These are phyloP conservation scores for Euphorbia celastroides DNA, from an alignment of 441 rosid genomes.

Conservation along the genomic window DNA sequence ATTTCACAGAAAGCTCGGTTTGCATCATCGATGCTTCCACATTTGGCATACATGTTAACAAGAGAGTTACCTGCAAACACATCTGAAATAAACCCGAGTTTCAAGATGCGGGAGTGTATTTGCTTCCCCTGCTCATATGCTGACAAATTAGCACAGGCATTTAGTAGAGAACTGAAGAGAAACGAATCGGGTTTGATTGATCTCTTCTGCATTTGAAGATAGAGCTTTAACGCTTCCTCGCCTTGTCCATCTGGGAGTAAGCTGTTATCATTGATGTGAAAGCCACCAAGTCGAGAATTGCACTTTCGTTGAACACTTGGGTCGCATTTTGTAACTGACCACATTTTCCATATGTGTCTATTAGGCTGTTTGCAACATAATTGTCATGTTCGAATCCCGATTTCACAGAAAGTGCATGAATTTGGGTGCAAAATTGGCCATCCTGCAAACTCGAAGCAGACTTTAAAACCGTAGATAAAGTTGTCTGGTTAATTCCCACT, in stretches of 20 bases:
- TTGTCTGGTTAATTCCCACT: conserved; percentile 54
- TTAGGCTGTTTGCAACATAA: conserved; percentile 53
- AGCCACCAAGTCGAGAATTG: conserved; percentile 40
- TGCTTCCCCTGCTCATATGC: conserved; percentile 78
- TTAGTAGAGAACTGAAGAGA: conserved; percentile 58
- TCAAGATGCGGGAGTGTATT: conserved; percentile 54
- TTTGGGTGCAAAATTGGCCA: conserved; percentile 33
- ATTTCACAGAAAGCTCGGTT: conserved; percentile 40
- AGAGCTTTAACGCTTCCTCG: conserved; percentile 62
- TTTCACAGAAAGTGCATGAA: conserved; percentile 46
- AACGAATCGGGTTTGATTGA: conserved; percentile 54
- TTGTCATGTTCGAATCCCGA: conserved; percentile 39
- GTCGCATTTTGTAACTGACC: conserved; percentile 39
- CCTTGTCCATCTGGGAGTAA: conserved; percentile 55
- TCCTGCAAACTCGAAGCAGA: conserved; percentile 43
- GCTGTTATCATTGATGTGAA: conserved; percentile 57
- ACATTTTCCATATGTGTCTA: conserved; percentile 61
- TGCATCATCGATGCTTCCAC: conserved; percentile 70
- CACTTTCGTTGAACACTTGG: conserved; percentile 35
- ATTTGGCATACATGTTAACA: conserved; percentile 66
- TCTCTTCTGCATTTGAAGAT: conserved; percentile 39
- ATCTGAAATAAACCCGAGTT: conserved; percentile 55
- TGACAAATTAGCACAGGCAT: conserved; percentile 61
- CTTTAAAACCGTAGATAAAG: conserved; percentile 59
- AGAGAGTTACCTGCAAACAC: conserved; percentile 61